phyloP scores from a whole-genome alignment of 768 basidiomycete genomes.

The Lactarius hengduanensis region DNA sequence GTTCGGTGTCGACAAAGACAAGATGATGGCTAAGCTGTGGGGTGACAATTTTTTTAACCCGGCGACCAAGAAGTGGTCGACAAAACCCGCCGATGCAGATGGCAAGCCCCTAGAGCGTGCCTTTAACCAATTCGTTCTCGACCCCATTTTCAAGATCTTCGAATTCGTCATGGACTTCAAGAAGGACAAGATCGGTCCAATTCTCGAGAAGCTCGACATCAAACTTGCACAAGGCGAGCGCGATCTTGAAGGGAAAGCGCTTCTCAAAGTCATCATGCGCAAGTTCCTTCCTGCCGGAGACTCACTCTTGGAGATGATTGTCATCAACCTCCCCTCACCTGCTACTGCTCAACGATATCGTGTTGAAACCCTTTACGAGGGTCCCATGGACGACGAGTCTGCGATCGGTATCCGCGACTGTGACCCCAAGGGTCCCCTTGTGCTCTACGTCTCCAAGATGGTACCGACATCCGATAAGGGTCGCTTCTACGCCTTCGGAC shows the following conservation, averaged over 20 bases:
- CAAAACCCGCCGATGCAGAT: constrained; percentile 67
- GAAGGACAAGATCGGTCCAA: constrained; percentile 77
- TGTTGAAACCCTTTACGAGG: constrained; percentile 99
- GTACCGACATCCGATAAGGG: constrained; percentile 99
- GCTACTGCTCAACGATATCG: constrained; percentile 97
- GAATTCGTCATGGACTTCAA: constrained; percentile 99
- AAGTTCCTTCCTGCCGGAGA: constrained; percentile 99
- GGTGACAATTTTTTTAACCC: constrained; percentile 99
- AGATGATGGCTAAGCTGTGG: constrained; percentile 98
- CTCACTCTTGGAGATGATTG: constrained; percentile 99
- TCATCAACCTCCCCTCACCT: constrained; percentile 98
- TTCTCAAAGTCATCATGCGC: constrained; percentile 98
- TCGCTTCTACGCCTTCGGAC: constrained; percentile 99
- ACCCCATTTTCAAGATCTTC: constrained; percentile 99
- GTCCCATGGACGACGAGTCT: constrained; percentile 99
- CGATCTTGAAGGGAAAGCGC: constrained; percentile 91
- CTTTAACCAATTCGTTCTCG: constrained; percentile 97
- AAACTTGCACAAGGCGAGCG: constrained; percentile 85
- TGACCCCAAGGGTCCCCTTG: constrained; percentile 93
- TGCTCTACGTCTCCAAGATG: constrained; percentile 99
- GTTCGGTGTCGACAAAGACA: constrained; percentile 98
- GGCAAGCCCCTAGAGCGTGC: constrained; percentile 96
- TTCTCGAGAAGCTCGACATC: constrained; percentile 96
- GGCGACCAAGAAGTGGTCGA: constrained; percentile 93
- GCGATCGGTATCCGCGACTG: constrained; percentile 98